Conservation (phyloP, 129 eudicot genomes). For the Flaveria trinervia region DNA sequence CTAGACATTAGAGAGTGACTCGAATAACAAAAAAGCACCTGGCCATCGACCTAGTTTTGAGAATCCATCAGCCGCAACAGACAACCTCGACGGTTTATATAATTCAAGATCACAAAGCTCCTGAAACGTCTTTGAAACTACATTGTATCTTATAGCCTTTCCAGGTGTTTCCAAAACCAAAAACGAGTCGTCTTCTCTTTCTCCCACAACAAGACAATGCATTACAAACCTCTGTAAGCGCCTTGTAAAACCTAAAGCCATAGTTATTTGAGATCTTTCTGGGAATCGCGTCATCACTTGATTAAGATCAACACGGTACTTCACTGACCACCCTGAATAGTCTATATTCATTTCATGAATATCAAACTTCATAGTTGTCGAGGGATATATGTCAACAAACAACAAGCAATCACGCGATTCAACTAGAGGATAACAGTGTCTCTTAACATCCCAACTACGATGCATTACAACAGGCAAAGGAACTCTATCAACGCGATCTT, state of each 20-base stretch:
- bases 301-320: constrained; percentile 40
- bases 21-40: constrained; percentile 37
- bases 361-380: constrained; percentile 23
- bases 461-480: constrained; percentile 29
- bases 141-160: constrained; percentile 41
- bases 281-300: constrained; percentile 24
- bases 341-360: constrained; percentile 41
- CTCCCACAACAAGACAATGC: constrained; percentile 36
- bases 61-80: constrained; percentile 31
- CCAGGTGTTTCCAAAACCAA: constrained; percentile 45
- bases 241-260: background rate
- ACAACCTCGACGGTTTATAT: constrained; percentile 18
- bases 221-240: constrained; percentile 2
- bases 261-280: background rate
- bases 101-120: constrained; percentile 35
- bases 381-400: constrained; percentile 34
- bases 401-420: constrained; percentile 49
- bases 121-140: constrained; percentile 29
- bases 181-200: constrained; percentile 40
- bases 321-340: constrained; percentile 36
- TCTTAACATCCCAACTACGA: constrained; percentile 24
- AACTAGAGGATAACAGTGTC: constrained; percentile 41
- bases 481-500: constrained; percentile 31
- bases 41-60: constrained; percentile 43
- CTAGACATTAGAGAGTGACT: constrained; percentile 36